Evolutionary conservation across 2,329 filamentous ascomycete species (phyloP).

Genomic region (Colletotrichum lini): DNA sequence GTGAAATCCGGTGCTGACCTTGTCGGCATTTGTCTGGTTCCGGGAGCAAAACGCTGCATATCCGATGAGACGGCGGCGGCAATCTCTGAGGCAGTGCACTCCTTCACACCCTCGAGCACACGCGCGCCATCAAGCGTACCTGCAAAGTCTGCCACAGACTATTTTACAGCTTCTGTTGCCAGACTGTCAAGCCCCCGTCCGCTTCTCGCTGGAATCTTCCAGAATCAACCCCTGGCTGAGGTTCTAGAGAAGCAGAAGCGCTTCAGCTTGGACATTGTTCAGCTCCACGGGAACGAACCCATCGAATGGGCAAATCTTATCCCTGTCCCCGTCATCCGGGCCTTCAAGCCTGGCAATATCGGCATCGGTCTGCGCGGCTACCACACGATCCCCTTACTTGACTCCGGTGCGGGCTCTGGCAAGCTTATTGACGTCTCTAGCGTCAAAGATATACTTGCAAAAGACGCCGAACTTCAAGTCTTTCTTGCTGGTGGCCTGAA

Average conservation of each 20-base stretch:
- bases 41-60: conserved; percentile 84
- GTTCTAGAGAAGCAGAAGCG: conserved; percentile 83
- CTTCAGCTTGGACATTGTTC: conserved; percentile 87
- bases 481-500: conserved; percentile 89
- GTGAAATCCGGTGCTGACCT: conserved; percentile 91
- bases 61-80: conserved; percentile 82
- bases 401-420: conserved; percentile 89
- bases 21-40: conserved; percentile 92
- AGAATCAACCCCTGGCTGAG: conserved; percentile 88
- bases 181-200: conserved; percentile 72
- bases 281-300: conserved; percentile 93
- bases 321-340: conserved; percentile 90
- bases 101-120: conserved; percentile 66
- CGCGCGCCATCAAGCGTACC: conserved; percentile 50
- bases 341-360: conserved; percentile 83
- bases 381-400: conserved; percentile 86
- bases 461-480: conserved; percentile 79
- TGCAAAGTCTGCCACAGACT: conserved; percentile 67
- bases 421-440: conserved; percentile 80
- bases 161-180: conserved; percentile 73
- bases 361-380: conserved; percentile 83
- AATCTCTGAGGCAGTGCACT: conserved; percentile 85
- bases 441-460: conserved; percentile 76
- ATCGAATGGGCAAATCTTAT: conserved; percentile 92
- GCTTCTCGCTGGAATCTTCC: conserved; percentile 93